Base-by-base conservation (phyloP, 164 flowering plant species). In the Warburgia ugandensis region DNA sequence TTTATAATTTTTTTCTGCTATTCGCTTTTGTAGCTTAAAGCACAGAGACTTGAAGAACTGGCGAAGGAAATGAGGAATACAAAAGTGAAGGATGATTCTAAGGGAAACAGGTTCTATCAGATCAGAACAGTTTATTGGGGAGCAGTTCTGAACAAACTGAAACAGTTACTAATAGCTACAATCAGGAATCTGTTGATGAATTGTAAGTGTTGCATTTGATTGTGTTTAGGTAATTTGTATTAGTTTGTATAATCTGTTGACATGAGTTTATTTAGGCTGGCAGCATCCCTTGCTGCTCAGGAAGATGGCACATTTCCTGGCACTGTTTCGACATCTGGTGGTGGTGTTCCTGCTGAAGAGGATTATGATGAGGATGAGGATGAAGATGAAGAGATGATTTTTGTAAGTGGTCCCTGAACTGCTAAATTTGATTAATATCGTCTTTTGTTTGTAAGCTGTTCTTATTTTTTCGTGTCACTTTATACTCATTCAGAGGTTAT, bases 351-450 rank as follows among this genome's bases (percentile, higher is more conserved):
- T 44, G 14, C 49, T 27, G 72, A 25, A 3, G 64, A 68, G 42
- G 83, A 77, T 29, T 69, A 59, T 11, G 73, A 72, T 10, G 68
- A 41, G 14, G 73, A 75, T 44, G 78, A 48, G 36, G 74, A 73
- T 56, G 84, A 76, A 59, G 85, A 79, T 56, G 84, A 76, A 59
- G 85, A 79, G 54, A 66, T 77, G 77, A 60, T 79, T 33, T 69
- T 77, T 58, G 85, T 79, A 61, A 38, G 78, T 55, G 29, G 44
- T 29, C 38, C 5, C 51, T 19, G 5, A 16, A 14, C 14, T 13
- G n/a, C 17, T 10, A 14, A n/a, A 3, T 43, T 21, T 25, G 29
- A 22, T 23, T 23, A 22, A 3, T 45, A n/a, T n/a, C 13, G 14
- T 3, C 10, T 27, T 45, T 17, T 38, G 41, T 13, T 14, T 16